phyloP scores from a whole-genome alignment of 169 alveolate species.

The Babesia sp. region DNA sequence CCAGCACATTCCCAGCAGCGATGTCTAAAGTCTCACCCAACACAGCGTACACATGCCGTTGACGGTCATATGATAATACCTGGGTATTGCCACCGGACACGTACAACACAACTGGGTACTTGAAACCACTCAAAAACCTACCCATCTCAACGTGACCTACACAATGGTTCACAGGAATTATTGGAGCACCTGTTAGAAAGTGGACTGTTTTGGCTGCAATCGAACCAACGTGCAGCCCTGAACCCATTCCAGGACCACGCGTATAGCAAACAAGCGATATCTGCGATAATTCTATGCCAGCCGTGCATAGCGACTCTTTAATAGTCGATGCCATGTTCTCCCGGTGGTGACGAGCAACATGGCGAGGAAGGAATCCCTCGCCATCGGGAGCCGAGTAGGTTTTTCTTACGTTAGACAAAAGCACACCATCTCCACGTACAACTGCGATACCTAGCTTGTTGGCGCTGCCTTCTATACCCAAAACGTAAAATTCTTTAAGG shows the following conservation, averaged over 20 bases:
- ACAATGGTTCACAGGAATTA: slow-evolving; percentile 98
- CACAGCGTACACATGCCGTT: slow-evolving; percentile 88
- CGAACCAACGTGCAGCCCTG: slow-evolving; percentile 96
- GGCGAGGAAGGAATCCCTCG: slow-evolving; percentile 97
- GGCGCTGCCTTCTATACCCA: slow-evolving; percentile 98
- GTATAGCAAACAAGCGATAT: slow-evolving; percentile 92
- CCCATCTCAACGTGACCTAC: slow-evolving; percentile 99
- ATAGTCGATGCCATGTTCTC: slow-evolving; percentile 86
- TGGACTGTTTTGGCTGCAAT: slow-evolving; percentile 92
- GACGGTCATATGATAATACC: slow-evolving; percentile 86
- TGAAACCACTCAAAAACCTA: slow-evolving; percentile 89
- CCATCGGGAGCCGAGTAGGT: slow-evolving; percentile 98
- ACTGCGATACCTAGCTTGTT: slow-evolving; percentile 97
- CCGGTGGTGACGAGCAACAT: slow-evolving; percentile 96
- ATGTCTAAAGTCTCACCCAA: slow-evolving; percentile 98
- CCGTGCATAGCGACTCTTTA: slow-evolving; percentile 84
- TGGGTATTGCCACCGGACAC: slow-evolving; percentile 99
- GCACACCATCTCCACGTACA: slow-evolving; percentile 89
- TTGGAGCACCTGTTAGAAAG: slow-evolving; percentile 89
- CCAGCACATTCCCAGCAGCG: slow-evolving; percentile 98
- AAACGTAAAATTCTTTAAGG: slow-evolving; percentile 58
- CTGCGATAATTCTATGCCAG: slow-evolving; percentile 84
- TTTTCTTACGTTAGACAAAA: slow-evolving; percentile 92
- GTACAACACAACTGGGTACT: slow-evolving; percentile 94
- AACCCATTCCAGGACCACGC: slow-evolving; percentile 99